phyloP scores from a whole-genome alignment of 2,329 filamentous ascomycete genomes.

The Nothopassalora personata region DNA sequence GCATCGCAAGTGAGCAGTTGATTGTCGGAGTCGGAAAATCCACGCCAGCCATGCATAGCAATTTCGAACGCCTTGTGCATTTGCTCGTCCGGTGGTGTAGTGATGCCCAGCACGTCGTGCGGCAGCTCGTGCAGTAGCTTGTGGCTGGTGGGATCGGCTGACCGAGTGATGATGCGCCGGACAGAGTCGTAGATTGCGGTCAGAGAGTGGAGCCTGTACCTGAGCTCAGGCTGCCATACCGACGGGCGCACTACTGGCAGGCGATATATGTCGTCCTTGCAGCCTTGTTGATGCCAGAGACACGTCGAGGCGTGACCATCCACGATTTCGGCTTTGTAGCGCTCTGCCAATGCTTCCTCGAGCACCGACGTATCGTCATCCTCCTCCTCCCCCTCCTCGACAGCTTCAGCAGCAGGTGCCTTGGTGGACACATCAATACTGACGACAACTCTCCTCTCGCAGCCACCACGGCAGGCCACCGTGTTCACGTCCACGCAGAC shows the following conservation, averaged over 20 bases:
- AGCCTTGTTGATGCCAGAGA: constrained; percentile 81
- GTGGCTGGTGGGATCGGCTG: constrained; percentile 10
- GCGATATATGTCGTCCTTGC: constrained; percentile 68
- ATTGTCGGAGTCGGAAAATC: constrained; percentile 55
- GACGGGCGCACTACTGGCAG: constrained; percentile 41
- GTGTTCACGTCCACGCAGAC: constrained; percentile 76
- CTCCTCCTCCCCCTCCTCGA: constrained; percentile 51
- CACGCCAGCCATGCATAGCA: constrained; percentile 46
- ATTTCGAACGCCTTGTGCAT: constrained; percentile 28
- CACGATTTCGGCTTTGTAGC: constrained; percentile 68
- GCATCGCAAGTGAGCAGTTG: constrained; percentile 75
- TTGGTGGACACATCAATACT: constrained; percentile 54
- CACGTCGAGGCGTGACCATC: constrained; percentile 75
- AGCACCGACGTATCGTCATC: constrained; percentile 35
- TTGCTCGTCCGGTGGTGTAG: constrained; percentile 4
- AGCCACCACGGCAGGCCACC: constrained; percentile 74
- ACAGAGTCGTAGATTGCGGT: constrained; percentile 25
- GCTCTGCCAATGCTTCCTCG: constrained; percentile 64
- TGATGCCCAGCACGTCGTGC: constrained; percentile 17
- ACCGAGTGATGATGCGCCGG: constrained; percentile 19
- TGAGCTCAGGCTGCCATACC: constrained; percentile 33
- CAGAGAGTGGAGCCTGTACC: constrained; percentile 25
- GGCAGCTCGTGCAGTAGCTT: constrained; percentile 28
- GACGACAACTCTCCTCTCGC: constrained; percentile 76
- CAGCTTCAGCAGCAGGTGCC: constrained; percentile 18